These are phyloP conservation scores for Alternaria triticina DNA, from an alignment of 2,329 filamentous ascomycete genomes.

Conservation along the genomic window DNA sequence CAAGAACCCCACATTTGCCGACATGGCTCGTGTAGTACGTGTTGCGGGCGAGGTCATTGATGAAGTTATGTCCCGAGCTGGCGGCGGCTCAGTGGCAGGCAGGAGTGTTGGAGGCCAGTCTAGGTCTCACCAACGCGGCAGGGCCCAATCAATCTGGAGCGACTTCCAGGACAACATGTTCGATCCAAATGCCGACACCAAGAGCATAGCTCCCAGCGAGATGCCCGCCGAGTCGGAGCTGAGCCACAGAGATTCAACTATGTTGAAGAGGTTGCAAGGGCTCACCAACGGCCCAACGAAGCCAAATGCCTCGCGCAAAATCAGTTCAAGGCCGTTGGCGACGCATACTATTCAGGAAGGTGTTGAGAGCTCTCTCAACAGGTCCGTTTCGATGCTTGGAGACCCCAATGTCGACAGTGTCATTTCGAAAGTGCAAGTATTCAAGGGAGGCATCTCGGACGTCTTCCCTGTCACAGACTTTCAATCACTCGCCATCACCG, in stretches of 20 bases:
- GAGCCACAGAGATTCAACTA: conserved; percentile 16
- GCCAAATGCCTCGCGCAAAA: conserved; percentile 15
- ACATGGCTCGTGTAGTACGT: conserved; percentile 43
- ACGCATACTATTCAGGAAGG: conserved; percentile 38
- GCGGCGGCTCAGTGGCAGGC: conserved; percentile 23
- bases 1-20: conserved; percentile 42
- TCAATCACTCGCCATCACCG: conserved; percentile 43
- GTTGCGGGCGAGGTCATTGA: conserved; percentile 45
- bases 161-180: conserved; percentile 42
- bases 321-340: conserved; percentile 23
- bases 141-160: conserved; percentile 33
- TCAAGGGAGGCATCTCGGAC: conserved; percentile 44
- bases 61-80: conserved; percentile 42
- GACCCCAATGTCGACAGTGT: conserved; percentile 44
- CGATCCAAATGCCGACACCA: conserved; percentile 28
- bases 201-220: conserved; percentile 8
- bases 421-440: conserved; percentile 45
- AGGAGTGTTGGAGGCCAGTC: conserved; percentile 24
- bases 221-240: conserved; percentile 17
- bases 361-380: conserved; percentile 19
- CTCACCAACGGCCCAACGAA: conserved; percentile 15
- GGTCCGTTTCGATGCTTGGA: conserved; percentile 40
- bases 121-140: conserved; percentile 23
- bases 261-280: conserved; percentile 38
- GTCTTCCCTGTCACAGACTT: conserved; percentile 44